A percentile compares a stretch with the other conserved stretches of the same genome.
phyloP scores from a whole-genome alignment of 2,329 filamentous ascomycete species.

The Raffaelea arxii region DNA sequence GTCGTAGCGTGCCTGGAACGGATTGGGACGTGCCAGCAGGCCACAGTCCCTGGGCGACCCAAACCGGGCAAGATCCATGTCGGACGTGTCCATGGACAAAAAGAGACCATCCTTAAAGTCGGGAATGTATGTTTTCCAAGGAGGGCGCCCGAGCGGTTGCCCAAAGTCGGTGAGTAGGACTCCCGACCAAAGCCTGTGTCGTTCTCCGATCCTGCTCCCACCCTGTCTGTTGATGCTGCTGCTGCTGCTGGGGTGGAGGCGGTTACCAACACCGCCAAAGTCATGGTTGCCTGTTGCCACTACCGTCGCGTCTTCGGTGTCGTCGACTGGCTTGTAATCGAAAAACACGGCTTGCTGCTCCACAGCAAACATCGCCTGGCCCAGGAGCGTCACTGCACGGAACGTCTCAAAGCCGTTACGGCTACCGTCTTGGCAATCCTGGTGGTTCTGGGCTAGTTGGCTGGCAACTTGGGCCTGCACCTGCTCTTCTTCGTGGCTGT shows the following conservation, averaged over 20 bases:
- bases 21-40: background rate
- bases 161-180: background rate
- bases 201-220: background rate
- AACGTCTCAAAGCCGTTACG: background rate
- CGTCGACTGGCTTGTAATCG: background rate
- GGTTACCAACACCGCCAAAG: no score
- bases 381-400: background rate
- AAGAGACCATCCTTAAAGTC: background rate
- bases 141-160: background rate
- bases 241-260: no score
- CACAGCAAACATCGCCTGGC: background rate
- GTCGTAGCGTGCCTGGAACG: background rate
- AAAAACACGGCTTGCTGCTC: background rate
- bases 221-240: background rate
- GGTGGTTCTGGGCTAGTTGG: background rate
- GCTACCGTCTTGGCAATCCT: background rate
- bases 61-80: background rate
- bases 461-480: background rate
- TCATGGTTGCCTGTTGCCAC: background rate
- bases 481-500: background rate
- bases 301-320: background rate
- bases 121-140: background rate
- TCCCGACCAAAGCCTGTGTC: background rate
- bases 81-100: background rate
- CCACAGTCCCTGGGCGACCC: background rate